These are phyloP conservation scores for Microbotryomycetes sp. DNA, from an alignment of 1,284 basidiomycete species.

Conservation along the genomic window DNA sequence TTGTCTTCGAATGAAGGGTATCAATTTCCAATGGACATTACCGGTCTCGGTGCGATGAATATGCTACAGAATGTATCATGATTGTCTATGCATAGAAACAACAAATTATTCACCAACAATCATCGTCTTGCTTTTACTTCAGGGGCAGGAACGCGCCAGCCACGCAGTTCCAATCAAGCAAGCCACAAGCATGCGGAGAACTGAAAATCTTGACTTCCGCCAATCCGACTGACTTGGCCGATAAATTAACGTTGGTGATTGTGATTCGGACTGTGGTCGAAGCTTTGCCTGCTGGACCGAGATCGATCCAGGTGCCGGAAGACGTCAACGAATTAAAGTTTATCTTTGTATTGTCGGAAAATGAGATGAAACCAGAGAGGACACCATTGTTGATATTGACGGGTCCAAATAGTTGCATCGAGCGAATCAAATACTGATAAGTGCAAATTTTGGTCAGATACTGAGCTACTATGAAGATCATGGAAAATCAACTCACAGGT, in stretches of 20 bases:
- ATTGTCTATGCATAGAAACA: background rate
- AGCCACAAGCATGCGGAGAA: background rate
- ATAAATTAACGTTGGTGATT: conserved; percentile 5
- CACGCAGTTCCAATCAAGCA: background rate
- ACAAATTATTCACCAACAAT: too few species aligned
- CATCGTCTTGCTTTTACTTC: background rate
- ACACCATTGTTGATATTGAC: conserved; percentile 10
- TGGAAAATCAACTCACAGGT: background rate
- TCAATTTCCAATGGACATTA: too few species aligned
- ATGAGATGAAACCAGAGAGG: conserved; percentile 8
- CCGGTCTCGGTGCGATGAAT: background rate
- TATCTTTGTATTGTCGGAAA: conserved; percentile 20
- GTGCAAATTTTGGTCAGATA: too few species aligned
- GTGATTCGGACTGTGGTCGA: conserved; percentile 25
- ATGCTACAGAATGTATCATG: background rate
- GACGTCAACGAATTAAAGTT: conserved; percentile 7
- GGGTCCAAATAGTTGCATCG: conserved; percentile 11
- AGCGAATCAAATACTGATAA: conserved; percentile 18
- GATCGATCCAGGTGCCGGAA: conserved; percentile 15
- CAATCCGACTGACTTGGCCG: conserved; percentile 14
- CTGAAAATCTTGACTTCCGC: conserved; percentile 16
- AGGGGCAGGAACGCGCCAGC: background rate
- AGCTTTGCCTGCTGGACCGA: conserved; percentile 13
- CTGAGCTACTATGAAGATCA: too few species aligned
- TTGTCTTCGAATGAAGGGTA: too few species aligned